Conservation (phyloP, 805 yeast genomes). For the Candida sphagnicola region DNA sequence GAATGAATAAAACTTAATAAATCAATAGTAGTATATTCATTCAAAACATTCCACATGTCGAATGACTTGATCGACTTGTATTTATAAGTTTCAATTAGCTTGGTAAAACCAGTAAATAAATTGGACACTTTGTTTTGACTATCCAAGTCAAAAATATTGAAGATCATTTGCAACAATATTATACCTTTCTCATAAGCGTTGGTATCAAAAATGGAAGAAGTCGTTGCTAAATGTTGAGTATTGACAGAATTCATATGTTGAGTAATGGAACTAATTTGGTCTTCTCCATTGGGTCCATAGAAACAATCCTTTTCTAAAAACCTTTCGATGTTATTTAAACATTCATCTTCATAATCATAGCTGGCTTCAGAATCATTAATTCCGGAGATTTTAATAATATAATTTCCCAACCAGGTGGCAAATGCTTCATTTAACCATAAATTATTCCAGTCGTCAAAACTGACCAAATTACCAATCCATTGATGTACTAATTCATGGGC, state of each 20-base stretch:
- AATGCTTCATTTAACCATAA: conserved; percentile 77
- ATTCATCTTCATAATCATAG: conserved; percentile 1
- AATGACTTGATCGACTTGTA: conserved; percentile 42
- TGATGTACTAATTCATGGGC: conserved; percentile 77
- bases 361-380: conserved; percentile 6
- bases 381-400: conserved; percentile 26
- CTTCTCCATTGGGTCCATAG: neutral
- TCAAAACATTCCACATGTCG: conserved; percentile 50
- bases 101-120: conserved; percentile 18
- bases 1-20: conserved; percentile 51
- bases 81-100: conserved; percentile 31
- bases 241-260: conserved; percentile 29
- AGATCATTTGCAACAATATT: conserved; percentile 48
- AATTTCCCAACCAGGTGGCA: conserved; percentile 69
- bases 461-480: conserved; percentile 69
- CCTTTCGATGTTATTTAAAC: conserved; percentile 17
- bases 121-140: conserved; percentile 6
- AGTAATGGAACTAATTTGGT: conserved; percentile 29
- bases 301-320: conserved; percentile 35
- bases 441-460: conserved; percentile 65
- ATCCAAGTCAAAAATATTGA: conserved; percentile 8
- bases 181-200: conserved; percentile 60
- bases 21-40: conserved; percentile 35
- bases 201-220: conserved; percentile 46
- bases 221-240: conserved; percentile 16